These are phyloP conservation scores for Aspergillus coremiiformis DNA, from an alignment of 495 filamentous ascomycete genomes.

Conservation along the genomic window DNA sequence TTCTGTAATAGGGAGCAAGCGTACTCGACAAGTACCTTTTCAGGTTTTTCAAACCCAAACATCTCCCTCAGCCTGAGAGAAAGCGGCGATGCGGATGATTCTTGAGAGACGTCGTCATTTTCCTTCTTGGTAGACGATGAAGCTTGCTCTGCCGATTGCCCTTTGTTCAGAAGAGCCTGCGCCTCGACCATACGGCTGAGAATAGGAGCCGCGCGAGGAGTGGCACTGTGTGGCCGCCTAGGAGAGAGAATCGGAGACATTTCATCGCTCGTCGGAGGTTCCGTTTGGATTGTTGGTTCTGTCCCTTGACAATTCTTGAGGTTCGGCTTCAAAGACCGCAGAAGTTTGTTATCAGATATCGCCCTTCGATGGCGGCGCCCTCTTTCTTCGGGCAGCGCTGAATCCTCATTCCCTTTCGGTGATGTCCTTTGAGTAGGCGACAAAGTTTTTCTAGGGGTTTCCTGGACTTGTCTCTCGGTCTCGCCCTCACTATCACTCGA, in stretches of 20 bases:
- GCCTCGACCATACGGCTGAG: slow-evolving; percentile 81
- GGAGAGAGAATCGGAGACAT: slow-evolving; percentile 13
- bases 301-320: slow-evolving; percentile 24
- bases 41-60: slow-evolving; percentile 73
- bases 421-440: slow-evolving; percentile 1
- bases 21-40: slow-evolving; percentile 87
- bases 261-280: slow-evolving; percentile 15
- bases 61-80: slow-evolving; percentile 74
- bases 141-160: slow-evolving; percentile 17
- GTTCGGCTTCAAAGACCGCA: slow-evolving; percentile 51
- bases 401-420: slow-evolving; percentile 1
- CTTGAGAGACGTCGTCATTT: slow-evolving; percentile 17
- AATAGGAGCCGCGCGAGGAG: slow-evolving; percentile 55
- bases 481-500: slow-evolving; percentile 75
- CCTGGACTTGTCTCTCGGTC: slow-evolving; percentile 20
- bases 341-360: slow-evolving; percentile 53
- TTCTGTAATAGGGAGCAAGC: slow-evolving; percentile 91
- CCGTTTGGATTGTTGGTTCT: slow-evolving; percentile 3
- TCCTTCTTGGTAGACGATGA: slow-evolving; percentile 15
- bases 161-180: slow-evolving; percentile 53
- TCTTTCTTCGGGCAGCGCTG: slow-evolving; percentile 17
- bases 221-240: slow-evolving; percentile 32
- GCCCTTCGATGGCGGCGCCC: slow-evolving; percentile 46
- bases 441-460: slow-evolving; percentile 7
- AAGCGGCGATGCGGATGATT: slow-evolving; percentile 38